Base-by-base conservation (phyloP, 208 protist genomes). In the Leishmania lainsoni region DNA sequence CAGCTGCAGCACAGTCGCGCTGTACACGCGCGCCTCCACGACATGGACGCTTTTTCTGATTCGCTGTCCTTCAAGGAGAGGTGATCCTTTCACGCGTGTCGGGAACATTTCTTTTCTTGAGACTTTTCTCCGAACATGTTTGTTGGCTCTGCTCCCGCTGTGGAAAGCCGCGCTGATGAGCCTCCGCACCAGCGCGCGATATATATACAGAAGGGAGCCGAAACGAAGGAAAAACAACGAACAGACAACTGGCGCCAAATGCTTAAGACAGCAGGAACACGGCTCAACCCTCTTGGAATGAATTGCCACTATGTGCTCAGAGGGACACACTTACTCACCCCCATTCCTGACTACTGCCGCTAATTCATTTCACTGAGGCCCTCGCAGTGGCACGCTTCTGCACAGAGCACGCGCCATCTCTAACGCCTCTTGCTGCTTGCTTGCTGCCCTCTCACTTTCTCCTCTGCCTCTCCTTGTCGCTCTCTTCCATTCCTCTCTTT, bases 1-100 rank as follows among this genome's bases (percentile, higher is more conserved):
- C 90, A 90, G 75, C 77, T 93, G 42, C 58, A 75, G 56, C 76
- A 87, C 52, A 91, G 84, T 35, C 79, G 81, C 4, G 65, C 81
- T 20, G 73, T 92, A 32, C 71, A 49, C 0, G 48, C 48, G 6
- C 79, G n/a, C 2, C 3, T 78, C 5, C 76, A 68, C 35, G 66
- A 35, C 12, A n/a, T 17, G 65, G 14, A 48, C 26, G 17, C 75
- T n/a, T 45, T 29, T 59, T 61, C 71, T 3, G 42, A 54, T 29
- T 58, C 71, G 17, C 17, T 48, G 29, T 59, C 49, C n/a, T 59
- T 2, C 26, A 29, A 5, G 10, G 71, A 17, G 32, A 26, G n/a
- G 35, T n/a, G 10, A 12, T 66, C 1, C n/a, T 4, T 22, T 39
- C n/a, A 17, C 16, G 0, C n/a, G 35, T 17, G n/a, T 26, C 35